These are phyloP conservation scores for Beauveria varroae DNA, from an alignment of 2,329 filamentous ascomycete species.

Conservation along the genomic window DNA sequence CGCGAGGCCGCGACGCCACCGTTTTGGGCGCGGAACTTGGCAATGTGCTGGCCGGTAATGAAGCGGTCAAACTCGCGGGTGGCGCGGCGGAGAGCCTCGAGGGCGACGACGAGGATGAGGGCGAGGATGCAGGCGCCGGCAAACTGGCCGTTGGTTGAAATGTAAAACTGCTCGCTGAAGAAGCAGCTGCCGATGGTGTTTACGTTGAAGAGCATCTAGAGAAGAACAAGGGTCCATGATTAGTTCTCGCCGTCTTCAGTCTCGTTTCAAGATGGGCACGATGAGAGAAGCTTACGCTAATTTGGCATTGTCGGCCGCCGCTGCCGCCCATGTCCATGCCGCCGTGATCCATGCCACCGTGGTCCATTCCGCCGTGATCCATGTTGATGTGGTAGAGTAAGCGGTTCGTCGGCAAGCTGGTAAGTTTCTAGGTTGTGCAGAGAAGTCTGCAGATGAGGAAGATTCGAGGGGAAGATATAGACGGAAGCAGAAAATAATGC, in stretches of 20 bases:
- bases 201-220: slow-evolving; percentile 76
- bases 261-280: neutral
- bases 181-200: slow-evolving; percentile 66
- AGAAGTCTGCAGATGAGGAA: too few relatives aligned
- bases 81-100: slow-evolving; percentile 65
- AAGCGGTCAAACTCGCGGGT: slow-evolving; percentile 66
- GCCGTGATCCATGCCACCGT: slow-evolving; percentile 16
- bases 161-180: slow-evolving; percentile 61
- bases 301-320: slow-evolving; percentile 29
- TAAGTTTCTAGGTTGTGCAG: too few relatives aligned
- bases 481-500: neutral
- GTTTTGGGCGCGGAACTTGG: slow-evolving; percentile 19
- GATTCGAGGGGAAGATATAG: neutral
- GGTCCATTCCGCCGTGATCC: slow-evolving; percentile 12
- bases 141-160: slow-evolving; percentile 64
- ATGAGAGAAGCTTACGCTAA: slow-evolving; percentile 24
- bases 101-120: slow-evolving; percentile 61
- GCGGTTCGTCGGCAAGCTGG: neutral
- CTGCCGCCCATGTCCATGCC: slow-evolving; percentile 15
- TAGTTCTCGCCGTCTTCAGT: neutral
- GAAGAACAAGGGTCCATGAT: neutral
- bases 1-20: slow-evolving; percentile 12
- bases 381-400: neutral
- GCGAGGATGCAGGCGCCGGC: slow-evolving; percentile 75
- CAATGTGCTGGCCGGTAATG: slow-evolving; percentile 47